Evolutionary conservation across 352 stramenopile genomes (phyloP).

Genomic region (Phytophthora capsici): DNA sequence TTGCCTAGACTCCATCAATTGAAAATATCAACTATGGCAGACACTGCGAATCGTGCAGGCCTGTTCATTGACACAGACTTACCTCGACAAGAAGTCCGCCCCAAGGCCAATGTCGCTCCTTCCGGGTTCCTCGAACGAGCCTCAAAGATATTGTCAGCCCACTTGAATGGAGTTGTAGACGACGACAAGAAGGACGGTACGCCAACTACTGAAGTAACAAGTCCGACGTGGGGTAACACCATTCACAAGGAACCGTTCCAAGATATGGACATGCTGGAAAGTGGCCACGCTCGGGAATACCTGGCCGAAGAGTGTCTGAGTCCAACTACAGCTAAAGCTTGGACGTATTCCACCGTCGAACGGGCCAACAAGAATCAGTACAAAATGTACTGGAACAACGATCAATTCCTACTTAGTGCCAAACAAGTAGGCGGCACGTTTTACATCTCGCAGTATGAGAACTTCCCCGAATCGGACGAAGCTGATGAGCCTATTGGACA

Average conservation of each 20-base stretch:
- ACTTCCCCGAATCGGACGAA: conserved; percentile 76
- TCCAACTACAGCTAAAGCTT: conserved; percentile 76
- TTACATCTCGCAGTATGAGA: conserved; percentile 92
- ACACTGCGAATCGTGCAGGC: conserved; percentile 54
- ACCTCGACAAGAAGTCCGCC: conserved; percentile 3
- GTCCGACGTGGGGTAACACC: conserved; percentile 60
- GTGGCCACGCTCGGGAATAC: conserved; percentile 79
- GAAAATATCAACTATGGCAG: conserved; percentile 46
- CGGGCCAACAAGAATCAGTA: conserved; percentile 88
- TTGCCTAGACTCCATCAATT: conserved; percentile 31
- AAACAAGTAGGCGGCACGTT: conserved; percentile 85
- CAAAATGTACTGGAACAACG: conserved; percentile 90
- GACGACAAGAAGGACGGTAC: conserved; percentile 34
- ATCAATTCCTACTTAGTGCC: conserved; percentile 84
- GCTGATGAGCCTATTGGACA: conserved; percentile 55
- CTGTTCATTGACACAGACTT: conserved; percentile 67
- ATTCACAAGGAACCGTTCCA: conserved; percentile 79
- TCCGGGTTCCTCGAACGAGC: conserved; percentile 62
- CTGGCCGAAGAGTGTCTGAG: conserved; percentile 86
- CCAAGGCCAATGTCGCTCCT: conserved; percentile 36
- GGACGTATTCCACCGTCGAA: conserved; percentile 83
- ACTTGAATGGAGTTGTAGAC: conserved; percentile 19
- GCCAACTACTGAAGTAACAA: conserved; percentile 13
- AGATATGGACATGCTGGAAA: conserved; percentile 89
- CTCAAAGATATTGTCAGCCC: conserved; percentile 61